phyloP scores from a whole-genome alignment of 2,329 filamentous ascomycete species.

The Ascochyta lentis region DNA sequence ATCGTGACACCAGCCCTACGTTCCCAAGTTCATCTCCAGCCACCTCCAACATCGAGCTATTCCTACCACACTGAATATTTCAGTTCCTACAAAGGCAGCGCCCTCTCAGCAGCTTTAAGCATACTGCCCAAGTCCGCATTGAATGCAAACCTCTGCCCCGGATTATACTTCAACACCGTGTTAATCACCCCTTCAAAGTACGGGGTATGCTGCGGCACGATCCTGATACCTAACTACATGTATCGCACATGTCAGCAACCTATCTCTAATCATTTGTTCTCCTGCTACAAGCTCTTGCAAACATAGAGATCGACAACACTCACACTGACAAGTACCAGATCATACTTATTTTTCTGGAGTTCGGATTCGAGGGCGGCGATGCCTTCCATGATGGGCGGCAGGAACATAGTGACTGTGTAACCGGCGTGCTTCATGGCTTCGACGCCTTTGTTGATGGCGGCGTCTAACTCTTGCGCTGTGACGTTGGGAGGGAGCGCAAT shows the following conservation, averaged over 20 bases:
- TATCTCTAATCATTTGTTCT: too few relatives aligned
- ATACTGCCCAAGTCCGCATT: conserved; percentile 4
- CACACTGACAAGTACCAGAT: conserved; percentile 3
- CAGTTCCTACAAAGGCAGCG: neutral
- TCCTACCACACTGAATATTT: neutral
- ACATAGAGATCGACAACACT: neutral
- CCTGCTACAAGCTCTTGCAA: too few relatives aligned
- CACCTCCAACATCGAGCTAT: neutral
- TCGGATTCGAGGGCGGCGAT: neutral
- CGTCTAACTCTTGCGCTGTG: neutral
- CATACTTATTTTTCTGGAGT: neutral
- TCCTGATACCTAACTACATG: neutral
- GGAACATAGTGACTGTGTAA: conserved; percentile 1
- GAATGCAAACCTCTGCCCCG: conserved; percentile 10
- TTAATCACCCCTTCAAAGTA: conserved; percentile 9
- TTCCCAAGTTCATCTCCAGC: too few relatives aligned
- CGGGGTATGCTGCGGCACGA: conserved; percentile 5
- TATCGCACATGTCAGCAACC: neutral
- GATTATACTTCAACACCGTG: conserved; percentile 5
- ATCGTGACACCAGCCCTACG: too few relatives aligned
- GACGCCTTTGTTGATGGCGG: neutral
- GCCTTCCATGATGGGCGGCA: conserved; percentile 1
- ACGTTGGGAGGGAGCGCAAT: neutral
- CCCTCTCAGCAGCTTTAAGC: conserved; percentile 4
- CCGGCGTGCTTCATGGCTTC: neutral